Evolutionary conservation across 148 eudicot genomes (phyloP).

Genomic region (Dysphania ambrosioides): DNA sequence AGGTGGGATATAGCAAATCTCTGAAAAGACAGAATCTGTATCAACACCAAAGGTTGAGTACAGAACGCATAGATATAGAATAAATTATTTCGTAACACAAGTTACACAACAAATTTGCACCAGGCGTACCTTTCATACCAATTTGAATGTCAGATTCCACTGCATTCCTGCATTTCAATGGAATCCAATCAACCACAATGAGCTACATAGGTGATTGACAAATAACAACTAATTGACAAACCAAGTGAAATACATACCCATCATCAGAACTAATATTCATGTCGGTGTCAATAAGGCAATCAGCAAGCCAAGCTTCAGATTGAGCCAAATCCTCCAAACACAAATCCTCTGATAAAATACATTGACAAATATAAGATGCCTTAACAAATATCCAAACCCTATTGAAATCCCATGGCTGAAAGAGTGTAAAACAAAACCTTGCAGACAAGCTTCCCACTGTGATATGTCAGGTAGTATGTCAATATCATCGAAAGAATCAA

Average conservation of each 20-base stretch:
- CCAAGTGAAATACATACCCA: constrained; percentile 35
- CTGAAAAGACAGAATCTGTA: constrained; percentile 29
- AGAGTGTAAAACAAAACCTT: constrained; percentile 68
- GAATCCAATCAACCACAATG: constrained; percentile 2
- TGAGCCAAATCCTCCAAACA: constrained; percentile 58
- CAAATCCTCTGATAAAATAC: constrained; percentile 44
- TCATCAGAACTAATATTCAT: constrained; percentile 63
- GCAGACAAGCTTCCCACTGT: constrained; percentile 59
- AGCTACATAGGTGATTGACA: background rate
- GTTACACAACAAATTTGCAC: background rate
- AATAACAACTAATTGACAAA: background rate
- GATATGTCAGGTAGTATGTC: constrained; percentile 52
- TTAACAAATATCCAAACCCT: background rate
- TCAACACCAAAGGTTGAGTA: background rate
- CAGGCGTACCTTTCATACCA: constrained; percentile 42
- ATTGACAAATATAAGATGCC: constrained; percentile 7
- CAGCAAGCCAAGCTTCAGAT: constrained; percentile 83
- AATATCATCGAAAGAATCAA: constrained; percentile 48
- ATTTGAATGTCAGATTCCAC: constrained; percentile 44
- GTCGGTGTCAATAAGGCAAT: constrained; percentile 71
- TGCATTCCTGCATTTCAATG: constrained; percentile 33
- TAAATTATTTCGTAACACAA: background rate
- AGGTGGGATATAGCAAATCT: constrained; percentile 38
- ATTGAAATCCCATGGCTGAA: background rate
- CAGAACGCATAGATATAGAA: background rate